Evolutionary conservation across 73 alveolate species (phyloP).

Genomic region (Diophrys sp.): DNA sequence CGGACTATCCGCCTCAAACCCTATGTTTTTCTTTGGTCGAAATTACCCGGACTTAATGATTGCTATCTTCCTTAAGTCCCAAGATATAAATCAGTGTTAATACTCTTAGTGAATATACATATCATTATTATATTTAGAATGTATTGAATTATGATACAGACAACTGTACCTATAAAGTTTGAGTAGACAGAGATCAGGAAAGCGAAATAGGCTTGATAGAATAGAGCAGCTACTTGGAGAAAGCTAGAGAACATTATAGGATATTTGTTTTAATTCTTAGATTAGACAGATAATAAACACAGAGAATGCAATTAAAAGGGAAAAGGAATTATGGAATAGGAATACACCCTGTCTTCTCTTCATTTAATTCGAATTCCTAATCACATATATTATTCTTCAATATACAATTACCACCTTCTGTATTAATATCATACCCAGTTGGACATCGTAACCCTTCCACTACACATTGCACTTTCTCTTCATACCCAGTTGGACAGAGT

Average conservation of each 20-base stretch:
- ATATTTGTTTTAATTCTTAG: not conserved
- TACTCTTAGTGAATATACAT: not conserved
- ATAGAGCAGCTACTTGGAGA: not conserved
- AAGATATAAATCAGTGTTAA: not conserved
- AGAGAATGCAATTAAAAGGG: conserved; percentile 61
- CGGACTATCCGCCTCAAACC: too few species aligned
- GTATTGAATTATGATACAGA: too few species aligned
- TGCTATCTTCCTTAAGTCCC: too few species aligned
- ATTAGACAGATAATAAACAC: conserved; percentile 19
- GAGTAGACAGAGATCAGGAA: not conserved
- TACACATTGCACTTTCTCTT: conserved; percentile 45
- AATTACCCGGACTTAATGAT: too few species aligned
- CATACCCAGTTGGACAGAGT: conserved; percentile 43
- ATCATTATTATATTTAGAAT: not conserved
- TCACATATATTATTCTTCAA: conserved; percentile 14
- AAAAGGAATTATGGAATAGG: conserved; percentile 42
- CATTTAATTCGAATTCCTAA: conserved; percentile 29
- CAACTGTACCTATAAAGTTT: not conserved
- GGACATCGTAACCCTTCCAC: conserved; percentile 58
- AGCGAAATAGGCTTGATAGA: not conserved
- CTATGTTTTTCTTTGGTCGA: too few species aligned
- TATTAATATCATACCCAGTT: conserved; percentile 26
- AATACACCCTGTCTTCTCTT: conserved; percentile 42
- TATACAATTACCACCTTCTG: conserved; percentile 49
- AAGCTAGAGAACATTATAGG: not conserved